Percentiles rank a stretch among this genome's conserved stretches.
Evolutionary conservation across 2,329 filamentous ascomycete species (phyloP).

Genomic region (Penicillium crustosum): DNA sequence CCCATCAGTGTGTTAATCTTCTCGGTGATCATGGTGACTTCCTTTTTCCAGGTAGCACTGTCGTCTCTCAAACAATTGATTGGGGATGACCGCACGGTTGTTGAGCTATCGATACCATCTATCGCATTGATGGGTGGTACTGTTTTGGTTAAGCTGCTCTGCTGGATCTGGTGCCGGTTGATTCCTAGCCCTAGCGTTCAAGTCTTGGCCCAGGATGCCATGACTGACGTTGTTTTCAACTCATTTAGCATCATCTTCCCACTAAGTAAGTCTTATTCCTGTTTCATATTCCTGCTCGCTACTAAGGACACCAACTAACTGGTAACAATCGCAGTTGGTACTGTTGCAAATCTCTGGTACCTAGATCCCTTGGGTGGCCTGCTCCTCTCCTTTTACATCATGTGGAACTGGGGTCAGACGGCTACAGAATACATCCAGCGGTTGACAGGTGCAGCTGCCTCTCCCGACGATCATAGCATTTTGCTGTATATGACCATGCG

Average conservation of each 20-base stretch:
- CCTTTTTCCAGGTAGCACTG: slow-evolving; percentile 62
- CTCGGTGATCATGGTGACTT: slow-evolving; percentile 65
- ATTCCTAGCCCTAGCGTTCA: slow-evolving; percentile 85
- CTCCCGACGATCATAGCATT: slow-evolving; percentile 67
- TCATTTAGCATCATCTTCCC: slow-evolving; percentile 85
- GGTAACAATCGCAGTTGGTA: slow-evolving; percentile 30
- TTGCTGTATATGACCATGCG: slow-evolving; percentile 90
- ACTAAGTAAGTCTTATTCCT: slow-evolving; percentile 46
- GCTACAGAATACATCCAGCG: slow-evolving; percentile 63
- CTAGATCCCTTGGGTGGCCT: slow-evolving; percentile 63
- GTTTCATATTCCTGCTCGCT: not conserved
- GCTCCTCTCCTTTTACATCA: slow-evolving; percentile 59
- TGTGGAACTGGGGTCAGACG: slow-evolving; percentile 61
- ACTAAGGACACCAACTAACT: not conserved
- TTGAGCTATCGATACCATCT: slow-evolving; percentile 71
- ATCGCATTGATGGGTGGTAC: slow-evolving; percentile 79
- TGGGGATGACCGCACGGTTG: slow-evolving; percentile 62
- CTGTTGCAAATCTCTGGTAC: slow-evolving; percentile 52
- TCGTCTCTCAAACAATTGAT: slow-evolving; percentile 60
- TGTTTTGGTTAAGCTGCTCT: slow-evolving; percentile 75
- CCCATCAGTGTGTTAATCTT: slow-evolving; percentile 66
- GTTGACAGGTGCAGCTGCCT: slow-evolving; percentile 62
- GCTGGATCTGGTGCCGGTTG: slow-evolving; percentile 84
- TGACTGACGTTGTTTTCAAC: slow-evolving; percentile 87
- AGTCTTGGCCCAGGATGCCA: slow-evolving; percentile 68